Evolutionary conservation across 1,284 basidiomycete species (phyloP).

Genomic region (Cryptococcus wingfieldii): DNA sequence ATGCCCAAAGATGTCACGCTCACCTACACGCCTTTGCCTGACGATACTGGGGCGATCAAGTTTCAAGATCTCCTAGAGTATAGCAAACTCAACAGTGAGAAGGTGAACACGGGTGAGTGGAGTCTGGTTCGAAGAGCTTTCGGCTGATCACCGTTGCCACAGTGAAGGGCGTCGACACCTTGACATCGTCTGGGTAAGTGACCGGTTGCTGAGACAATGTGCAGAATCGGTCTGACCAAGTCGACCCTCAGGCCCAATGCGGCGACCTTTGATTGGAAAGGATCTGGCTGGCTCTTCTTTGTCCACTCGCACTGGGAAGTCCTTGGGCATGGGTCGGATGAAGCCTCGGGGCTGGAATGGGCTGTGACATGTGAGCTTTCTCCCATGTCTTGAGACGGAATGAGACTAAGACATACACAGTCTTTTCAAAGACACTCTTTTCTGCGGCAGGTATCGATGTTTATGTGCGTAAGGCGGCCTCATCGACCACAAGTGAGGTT

Average conservation of each 20-base stretch:
- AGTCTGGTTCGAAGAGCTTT: background rate
- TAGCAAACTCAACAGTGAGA: slow-evolving; percentile 31
- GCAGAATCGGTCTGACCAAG: background rate
- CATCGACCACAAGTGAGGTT: background rate
- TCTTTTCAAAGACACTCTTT: slow-evolving; percentile 56
- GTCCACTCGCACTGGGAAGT: slow-evolving; percentile 55
- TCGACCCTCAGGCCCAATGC: slow-evolving; percentile 25
- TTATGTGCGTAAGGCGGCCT: slow-evolving; percentile 42
- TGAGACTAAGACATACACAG: slow-evolving; percentile 11
- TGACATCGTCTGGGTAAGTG: slow-evolving; percentile 18
- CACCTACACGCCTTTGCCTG: slow-evolving; percentile 45
- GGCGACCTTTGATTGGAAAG: slow-evolving; percentile 54
- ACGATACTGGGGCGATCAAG: slow-evolving; percentile 21
- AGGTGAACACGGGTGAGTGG: slow-evolving; percentile 32
- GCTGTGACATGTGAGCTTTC: slow-evolving; percentile 51
- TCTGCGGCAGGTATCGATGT: slow-evolving; percentile 56
- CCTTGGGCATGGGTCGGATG: slow-evolving; percentile 49
- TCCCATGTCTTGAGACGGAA: too few species aligned
- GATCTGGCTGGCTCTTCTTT: slow-evolving; percentile 51
- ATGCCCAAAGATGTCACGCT: slow-evolving; percentile 50
- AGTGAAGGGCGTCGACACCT: slow-evolving; percentile 50
- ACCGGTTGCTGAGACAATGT: background rate
- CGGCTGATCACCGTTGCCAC: slow-evolving; percentile 2
- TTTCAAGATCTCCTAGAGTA: slow-evolving; percentile 52
- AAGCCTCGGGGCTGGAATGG: slow-evolving; percentile 46